Evolutionary conservation across 2,329 filamentous ascomycete species (phyloP).

Genomic region (Fusarium circinatum): DNA sequence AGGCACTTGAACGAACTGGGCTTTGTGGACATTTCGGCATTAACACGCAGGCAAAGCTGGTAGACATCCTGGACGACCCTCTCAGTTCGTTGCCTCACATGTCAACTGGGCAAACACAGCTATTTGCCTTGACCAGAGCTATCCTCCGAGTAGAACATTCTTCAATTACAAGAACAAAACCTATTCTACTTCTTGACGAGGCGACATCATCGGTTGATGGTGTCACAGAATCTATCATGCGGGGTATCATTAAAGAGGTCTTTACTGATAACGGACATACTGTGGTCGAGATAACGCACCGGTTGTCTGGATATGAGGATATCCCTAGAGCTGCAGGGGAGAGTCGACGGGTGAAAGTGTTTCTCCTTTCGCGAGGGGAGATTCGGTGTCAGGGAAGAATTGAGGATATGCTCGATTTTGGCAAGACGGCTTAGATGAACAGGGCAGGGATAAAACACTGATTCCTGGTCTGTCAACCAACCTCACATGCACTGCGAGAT

Average conservation of each 20-base stretch:
- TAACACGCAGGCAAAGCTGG: neutral
- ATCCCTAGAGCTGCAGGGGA: accelerated
- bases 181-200: neutral
- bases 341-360: accelerated
- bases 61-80: neutral
- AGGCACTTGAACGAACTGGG: neutral
- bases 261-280: neutral
- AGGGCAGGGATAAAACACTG: neutral
- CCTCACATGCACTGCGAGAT: accelerated
- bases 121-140: neutral
- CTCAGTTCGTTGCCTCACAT: neutral
- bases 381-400: neutral
- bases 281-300: neutral
- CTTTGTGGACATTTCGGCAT: neutral
- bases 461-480: neutral
- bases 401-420: neutral
- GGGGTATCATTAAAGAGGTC: accelerated
- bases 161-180: accelerated
- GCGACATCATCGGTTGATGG: neutral
- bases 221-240: neutral
- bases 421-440: neutral
- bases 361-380: neutral
- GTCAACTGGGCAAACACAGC: neutral
- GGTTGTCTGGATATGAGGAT: neutral
- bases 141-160: neutral